Base-by-base conservation (phyloP, 257 asterid species). In the Rehmannia glutinosa region DNA sequence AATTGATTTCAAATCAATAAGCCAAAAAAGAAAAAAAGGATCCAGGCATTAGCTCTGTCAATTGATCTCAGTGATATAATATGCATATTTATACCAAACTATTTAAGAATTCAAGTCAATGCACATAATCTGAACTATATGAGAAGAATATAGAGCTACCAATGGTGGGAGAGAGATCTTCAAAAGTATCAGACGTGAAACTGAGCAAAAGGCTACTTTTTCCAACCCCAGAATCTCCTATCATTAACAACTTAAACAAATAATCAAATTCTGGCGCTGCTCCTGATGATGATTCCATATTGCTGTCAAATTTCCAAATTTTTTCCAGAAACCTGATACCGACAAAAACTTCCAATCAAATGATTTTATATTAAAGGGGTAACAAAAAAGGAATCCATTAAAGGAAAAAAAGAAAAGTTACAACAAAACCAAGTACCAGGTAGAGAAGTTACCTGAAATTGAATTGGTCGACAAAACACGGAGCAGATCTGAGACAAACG, bases 141-240 rank as follows among this genome's bases (percentile, higher is more conserved):
- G 49, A 72, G 41, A 55, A 39, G 72, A 35, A 32, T 23, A 50
- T 43, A 12, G 53, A 49, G 52, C 52, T 82, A 82, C 87, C 85
- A 28, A 82, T 82, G 27, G 96, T 92, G 8, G 98, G 98, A 43
- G 95, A 89, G 13, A 92, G 94, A 57, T 92, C 98, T 66, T 92
- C 96, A 50, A 92, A 92, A 33, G 83, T 46, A 75, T 92, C 91
- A 58, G 95, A 81, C 46, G 97, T 92, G 74, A 92, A 92, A 75
- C 98, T 85, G 64, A 92, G 97, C 85, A 92, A 75, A 47, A 92
- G 88, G 56, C 77, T 87, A 39, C 98, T 92, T 71, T 92, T 92
- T 27, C 98, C 98, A 65, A 92, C 98, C 49, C 98, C 98, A 51
- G 98, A 92, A 81, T 92, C 97, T 19, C 97, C 97, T n/a, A 92